A percentile compares a stretch with the other conserved stretches of the same genome.
Evolutionary conservation across 2,329 filamentous ascomycete genomes (phyloP).

Genomic region (Fusarium miscanthi): DNA sequence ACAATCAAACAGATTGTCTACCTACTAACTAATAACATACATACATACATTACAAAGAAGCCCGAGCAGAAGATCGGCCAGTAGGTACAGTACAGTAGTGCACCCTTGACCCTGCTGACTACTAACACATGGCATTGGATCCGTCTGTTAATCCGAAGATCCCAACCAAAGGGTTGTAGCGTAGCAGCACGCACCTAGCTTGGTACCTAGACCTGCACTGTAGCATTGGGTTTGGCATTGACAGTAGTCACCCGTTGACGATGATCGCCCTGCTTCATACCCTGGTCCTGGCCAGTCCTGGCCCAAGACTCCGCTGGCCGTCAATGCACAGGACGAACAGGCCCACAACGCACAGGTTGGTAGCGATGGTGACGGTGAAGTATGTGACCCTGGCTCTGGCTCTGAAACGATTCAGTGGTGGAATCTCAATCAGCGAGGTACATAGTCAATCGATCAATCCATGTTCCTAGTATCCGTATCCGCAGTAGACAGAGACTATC

Average conservation of each 20-base stretch:
- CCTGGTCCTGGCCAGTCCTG: constrained; percentile 37
- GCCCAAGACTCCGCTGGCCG: constrained; percentile 8
- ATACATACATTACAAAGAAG: not conserved
- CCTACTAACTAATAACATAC: too few relatives aligned
- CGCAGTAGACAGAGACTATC: not conserved
- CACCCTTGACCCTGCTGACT: constrained; percentile 21
- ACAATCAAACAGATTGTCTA: not conserved
- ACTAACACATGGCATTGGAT: constrained; percentile 21
- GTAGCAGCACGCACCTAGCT: constrained; percentile 16
- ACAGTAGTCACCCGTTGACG: constrained; percentile 45
- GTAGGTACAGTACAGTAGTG: not conserved
- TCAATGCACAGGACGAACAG: constrained; percentile 30
- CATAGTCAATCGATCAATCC: not conserved
- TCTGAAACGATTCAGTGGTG: constrained; percentile 25
- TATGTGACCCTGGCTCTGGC: constrained; percentile 30
- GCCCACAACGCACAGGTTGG: constrained; percentile 30
- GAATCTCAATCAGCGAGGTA: not conserved
- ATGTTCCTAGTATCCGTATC: not conserved
- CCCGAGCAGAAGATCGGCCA: not conserved
- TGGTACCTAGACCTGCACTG: not conserved
- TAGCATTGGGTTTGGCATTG: not conserved
- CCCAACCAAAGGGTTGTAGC: constrained; percentile 29
- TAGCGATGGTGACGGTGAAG: constrained; percentile 42
- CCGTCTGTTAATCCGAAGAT: constrained; percentile 32
- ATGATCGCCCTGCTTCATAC: constrained; percentile 44